These are phyloP conservation scores for Cystobasidiaceae sp. DNA, from an alignment of 1,284 basidiomycete species.

Conservation along the genomic window DNA sequence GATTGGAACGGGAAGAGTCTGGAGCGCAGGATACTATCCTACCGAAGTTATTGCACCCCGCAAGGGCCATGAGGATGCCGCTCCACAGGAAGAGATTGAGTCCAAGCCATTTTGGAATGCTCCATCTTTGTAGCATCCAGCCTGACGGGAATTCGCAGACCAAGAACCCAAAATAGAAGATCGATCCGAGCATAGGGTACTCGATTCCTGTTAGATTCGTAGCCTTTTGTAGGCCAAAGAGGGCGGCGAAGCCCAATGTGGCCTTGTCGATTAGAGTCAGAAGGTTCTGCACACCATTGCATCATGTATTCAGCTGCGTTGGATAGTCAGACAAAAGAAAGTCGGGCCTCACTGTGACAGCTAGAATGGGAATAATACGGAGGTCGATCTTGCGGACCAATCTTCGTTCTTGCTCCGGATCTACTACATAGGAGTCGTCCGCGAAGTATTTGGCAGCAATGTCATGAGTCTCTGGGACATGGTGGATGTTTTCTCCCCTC, in stretches of 20 bases:
- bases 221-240: constrained; percentile 42
- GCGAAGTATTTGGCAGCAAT: background rate
- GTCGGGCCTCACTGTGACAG: no score
- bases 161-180: constrained; percentile 45
- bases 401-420: constrained; percentile 3
- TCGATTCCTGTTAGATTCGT: constrained; percentile 38
- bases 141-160: constrained; percentile 44
- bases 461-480: background rate
- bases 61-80: constrained; percentile 43
- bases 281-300: background rate
- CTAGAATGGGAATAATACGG: background rate
- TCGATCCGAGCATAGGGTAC: constrained; percentile 43
- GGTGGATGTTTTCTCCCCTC: background rate
- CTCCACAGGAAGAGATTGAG: background rate
- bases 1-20: no score
- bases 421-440: background rate
- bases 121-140: constrained; percentile 23
- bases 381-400: background rate
- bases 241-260: constrained; percentile 45
- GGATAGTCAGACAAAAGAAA: no score
- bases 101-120: background rate
- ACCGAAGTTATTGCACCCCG: constrained; percentile 26
- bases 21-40: constrained; percentile 43
- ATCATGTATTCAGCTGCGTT: no score
- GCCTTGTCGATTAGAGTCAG: constrained; percentile 46